These are phyloP conservation scores for Pleurozium schreberi DNA, from an alignment of 225 moss, liverwort and hornwort species.

Conservation along the genomic window DNA sequence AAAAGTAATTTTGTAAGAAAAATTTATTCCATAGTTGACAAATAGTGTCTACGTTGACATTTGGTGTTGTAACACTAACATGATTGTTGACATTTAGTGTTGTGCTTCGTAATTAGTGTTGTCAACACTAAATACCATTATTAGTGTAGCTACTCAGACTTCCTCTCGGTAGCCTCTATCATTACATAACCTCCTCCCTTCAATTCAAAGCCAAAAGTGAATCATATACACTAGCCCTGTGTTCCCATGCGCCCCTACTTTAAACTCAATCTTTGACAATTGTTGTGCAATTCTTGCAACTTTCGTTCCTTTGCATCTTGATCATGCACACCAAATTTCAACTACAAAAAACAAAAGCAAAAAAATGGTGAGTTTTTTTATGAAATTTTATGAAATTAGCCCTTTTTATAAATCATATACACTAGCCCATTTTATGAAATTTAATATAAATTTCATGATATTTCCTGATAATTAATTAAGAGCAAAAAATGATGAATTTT, in stretches of 20 bases:
- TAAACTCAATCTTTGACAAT: neutral
- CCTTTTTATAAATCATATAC: no score
- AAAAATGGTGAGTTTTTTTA: neutral
- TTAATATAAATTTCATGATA: no score
- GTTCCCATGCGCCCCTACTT: neutral
- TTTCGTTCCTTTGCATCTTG: no score
- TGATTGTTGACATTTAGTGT: no score
- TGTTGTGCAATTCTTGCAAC: no score
- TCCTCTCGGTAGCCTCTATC: fast-evolving
- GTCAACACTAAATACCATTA: no score
- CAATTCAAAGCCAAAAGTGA: fast-evolving
- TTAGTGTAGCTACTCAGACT: neutral
- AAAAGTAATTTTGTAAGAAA: no score
- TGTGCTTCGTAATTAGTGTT: no score
- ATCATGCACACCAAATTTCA: neutral
- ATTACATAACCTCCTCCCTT: neutral
- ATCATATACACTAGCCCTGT: neutral
- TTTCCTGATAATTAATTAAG: neutral
- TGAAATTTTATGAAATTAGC: no score
- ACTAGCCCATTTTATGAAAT: neutral
- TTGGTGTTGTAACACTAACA: no score
- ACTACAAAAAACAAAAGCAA: neutral
- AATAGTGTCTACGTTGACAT: no score
- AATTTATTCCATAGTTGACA: no score
- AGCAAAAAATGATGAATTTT: neutral